These are phyloP conservation scores for Raphanus sativus DNA, from an alignment of 345 rosid species.

Conservation along the genomic window DNA sequence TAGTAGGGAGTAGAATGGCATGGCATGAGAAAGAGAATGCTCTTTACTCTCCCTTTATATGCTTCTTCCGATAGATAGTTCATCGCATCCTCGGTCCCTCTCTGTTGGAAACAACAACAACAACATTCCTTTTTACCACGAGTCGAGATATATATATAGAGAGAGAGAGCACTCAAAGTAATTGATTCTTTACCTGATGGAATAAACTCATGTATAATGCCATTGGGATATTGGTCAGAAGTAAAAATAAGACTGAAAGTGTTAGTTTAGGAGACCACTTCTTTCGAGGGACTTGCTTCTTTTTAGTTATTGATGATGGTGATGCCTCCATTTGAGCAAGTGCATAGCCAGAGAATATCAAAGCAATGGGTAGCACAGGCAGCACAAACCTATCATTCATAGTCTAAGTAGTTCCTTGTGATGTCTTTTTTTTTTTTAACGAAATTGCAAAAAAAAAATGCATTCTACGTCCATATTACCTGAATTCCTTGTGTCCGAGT, in stretches of 20 bases:
- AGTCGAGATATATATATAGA: neutral
- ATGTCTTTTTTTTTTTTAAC: neutral
- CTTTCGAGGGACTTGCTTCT: conserved; percentile 42
- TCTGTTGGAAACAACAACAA: conserved; percentile 46
- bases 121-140: conserved; percentile 20
- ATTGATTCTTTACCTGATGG: conserved; percentile 66
- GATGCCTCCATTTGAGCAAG: conserved; percentile 52
- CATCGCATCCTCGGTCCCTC: conserved; percentile 97
- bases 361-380: conserved; percentile 87
- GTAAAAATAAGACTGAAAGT: conserved; percentile 67
- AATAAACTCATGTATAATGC: conserved; percentile 78
- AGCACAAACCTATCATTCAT: conserved; percentile 76
- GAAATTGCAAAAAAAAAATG: neutral
- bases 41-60: conserved; percentile 52
- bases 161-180: neutral
- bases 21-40: conserved; percentile 83
- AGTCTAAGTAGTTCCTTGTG: conserved; percentile 36
- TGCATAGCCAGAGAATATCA: conserved; percentile 82
- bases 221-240: conserved; percentile 83
- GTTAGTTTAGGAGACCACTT: conserved; percentile 44
- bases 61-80: conserved; percentile 82
- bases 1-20: conserved; percentile 95
- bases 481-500: conserved; percentile 94
- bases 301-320: conserved; percentile 26
- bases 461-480: conserved; percentile 38